These are phyloP conservation scores for Cyberlindnera mississippiensis DNA, from an alignment of 805 yeast species.

Conservation along the genomic window DNA sequence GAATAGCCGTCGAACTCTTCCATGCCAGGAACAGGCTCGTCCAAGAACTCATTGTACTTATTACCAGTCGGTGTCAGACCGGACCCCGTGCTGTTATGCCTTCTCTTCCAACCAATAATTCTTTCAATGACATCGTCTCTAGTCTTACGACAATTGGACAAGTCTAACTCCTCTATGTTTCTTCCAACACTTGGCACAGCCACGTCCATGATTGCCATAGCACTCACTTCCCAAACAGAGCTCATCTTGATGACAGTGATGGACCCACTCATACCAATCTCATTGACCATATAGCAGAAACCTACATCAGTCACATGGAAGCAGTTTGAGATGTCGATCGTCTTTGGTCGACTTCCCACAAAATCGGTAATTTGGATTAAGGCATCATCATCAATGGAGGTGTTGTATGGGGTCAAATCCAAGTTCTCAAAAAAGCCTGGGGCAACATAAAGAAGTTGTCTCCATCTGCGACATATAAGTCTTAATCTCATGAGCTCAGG, in stretches of 20 bases:
- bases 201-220: constrained; percentile 79
- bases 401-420: constrained; percentile 61
- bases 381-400: constrained; percentile 53
- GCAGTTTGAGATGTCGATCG: constrained; percentile 64
- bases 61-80: not conserved
- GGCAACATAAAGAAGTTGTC: constrained; percentile 56
- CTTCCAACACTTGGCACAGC: constrained; percentile 62
- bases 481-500: constrained; percentile 59
- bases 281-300: constrained; percentile 65
- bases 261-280: constrained; percentile 62
- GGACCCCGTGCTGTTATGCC: constrained; percentile 3
- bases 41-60: constrained; percentile 8
- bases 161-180: constrained; percentile 54
- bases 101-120: constrained; percentile 51
- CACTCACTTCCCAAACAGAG: constrained; percentile 73
- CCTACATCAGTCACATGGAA: constrained; percentile 77
- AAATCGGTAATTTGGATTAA: constrained; percentile 59
- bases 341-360: constrained; percentile 63
- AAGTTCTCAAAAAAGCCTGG: constrained; percentile 47
- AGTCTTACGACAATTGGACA: constrained; percentile 70
- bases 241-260: constrained; percentile 55
- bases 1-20: constrained; percentile 23
- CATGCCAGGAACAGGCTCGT: constrained; percentile 30
- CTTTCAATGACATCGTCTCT: constrained; percentile 68
- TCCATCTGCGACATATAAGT: constrained; percentile 62